Evolutionary conservation across 2,329 filamentous ascomycete genomes (phyloP).

Genomic region (Talaromyces sp.): DNA sequence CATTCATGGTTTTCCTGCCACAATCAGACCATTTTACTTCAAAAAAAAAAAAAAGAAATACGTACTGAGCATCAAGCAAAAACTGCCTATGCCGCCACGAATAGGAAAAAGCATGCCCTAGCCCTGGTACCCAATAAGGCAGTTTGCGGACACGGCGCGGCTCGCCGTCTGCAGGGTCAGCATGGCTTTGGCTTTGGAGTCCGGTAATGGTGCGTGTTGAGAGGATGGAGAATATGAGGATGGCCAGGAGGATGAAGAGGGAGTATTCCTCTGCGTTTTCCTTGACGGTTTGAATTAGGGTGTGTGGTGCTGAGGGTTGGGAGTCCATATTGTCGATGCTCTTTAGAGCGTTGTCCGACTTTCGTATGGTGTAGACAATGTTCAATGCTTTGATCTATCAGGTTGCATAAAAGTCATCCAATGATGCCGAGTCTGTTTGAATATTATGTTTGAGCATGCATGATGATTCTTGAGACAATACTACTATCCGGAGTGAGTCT

Average conservation of each 20-base stretch:
- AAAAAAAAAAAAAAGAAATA: background rate
- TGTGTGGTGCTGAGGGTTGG: conserved; percentile 4
- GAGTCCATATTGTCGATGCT: conserved; percentile 4
- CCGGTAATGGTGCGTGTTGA: conserved; percentile 41
- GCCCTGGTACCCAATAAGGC: conserved; percentile 61
- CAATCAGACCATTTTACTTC: conserved; percentile 20
- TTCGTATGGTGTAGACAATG: background rate
- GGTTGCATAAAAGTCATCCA: background rate
- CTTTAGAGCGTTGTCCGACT: background rate
- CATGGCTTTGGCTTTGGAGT: conserved; percentile 32
- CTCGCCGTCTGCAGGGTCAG: conserved; percentile 24
- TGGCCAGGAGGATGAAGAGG: conserved; percentile 30
- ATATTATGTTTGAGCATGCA: background rate
- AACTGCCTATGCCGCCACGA: conserved; percentile 47
- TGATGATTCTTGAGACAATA: background rate
- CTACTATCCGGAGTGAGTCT: background rate
- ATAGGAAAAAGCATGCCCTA: conserved; percentile 56
- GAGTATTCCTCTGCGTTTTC: conserved; percentile 26
- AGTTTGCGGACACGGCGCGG: conserved; percentile 46
- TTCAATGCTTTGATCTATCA: no score
- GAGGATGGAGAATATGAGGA: conserved; percentile 36
- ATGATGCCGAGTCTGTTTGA: background rate
- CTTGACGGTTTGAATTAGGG: conserved; percentile 19
- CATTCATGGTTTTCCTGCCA: conserved; percentile 35
- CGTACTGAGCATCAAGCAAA: conserved; percentile 45